Conservation (phyloP, 1,139 yeast genomes). For the Kazachstania sp. region DNA sequence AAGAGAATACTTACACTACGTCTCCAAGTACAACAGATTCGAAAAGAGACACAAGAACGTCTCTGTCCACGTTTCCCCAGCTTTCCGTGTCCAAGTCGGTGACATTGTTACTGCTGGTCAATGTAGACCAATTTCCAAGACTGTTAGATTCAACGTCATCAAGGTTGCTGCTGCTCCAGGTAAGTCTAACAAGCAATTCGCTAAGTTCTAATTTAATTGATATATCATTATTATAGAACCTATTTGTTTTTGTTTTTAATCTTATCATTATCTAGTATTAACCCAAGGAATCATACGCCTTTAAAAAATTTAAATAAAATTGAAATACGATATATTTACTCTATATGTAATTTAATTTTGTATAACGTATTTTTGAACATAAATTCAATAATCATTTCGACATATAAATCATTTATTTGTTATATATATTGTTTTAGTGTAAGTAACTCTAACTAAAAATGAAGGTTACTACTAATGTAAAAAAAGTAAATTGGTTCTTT, state of each 20-base stretch:
- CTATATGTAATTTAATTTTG: slow-evolving; percentile 6
- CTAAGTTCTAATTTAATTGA: slow-evolving; percentile 66
- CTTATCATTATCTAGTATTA: neutral
- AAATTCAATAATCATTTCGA: slow-evolving; percentile 4
- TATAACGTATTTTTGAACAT: slow-evolving; percentile 9
- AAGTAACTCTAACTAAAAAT: no score
- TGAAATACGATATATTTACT: neutral
- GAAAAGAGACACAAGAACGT: slow-evolving; percentile 99
- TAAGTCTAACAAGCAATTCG: slow-evolving; percentile 84
- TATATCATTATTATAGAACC: neutral
- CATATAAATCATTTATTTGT: neutral
- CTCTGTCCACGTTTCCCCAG: slow-evolving; percentile 99
- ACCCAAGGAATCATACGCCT: neutral
- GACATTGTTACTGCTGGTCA: slow-evolving; percentile 99
- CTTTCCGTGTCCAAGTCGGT: slow-evolving; percentile 99
- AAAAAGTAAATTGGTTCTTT: no score
- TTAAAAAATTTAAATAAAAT: neutral
- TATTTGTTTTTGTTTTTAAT: neutral
- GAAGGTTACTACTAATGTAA: no score
- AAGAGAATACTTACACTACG: slow-evolving; percentile 99
- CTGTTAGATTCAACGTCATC: slow-evolving; percentile 99
- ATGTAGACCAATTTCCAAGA: slow-evolving; percentile 99
- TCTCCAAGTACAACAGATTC: slow-evolving; percentile 99
- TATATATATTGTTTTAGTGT: no score
- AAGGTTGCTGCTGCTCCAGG: slow-evolving; percentile 88